phyloP scores from a whole-genome alignment of 2,329 filamentous ascomycete species.

The Colletotrichum neosansevieriae region DNA sequence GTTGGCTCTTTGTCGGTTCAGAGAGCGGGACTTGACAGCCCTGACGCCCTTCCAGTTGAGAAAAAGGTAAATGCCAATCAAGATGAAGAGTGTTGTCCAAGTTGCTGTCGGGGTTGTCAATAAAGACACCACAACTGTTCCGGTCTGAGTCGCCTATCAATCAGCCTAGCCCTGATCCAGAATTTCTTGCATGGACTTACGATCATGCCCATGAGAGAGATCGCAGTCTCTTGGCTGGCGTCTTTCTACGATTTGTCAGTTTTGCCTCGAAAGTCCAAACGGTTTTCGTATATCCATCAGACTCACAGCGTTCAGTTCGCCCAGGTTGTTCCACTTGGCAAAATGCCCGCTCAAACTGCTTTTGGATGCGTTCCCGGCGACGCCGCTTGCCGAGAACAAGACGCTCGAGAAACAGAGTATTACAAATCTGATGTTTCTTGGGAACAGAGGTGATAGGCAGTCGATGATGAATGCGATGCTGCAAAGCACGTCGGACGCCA shows the following conservation, averaged over 20 bases:
- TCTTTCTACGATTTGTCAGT: conserved; percentile 24
- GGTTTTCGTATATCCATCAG: accelerated
- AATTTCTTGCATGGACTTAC: not conserved
- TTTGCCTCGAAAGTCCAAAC: accelerated
- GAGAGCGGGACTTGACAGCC: conserved; percentile 27
- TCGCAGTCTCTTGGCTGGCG: conserved; percentile 35
- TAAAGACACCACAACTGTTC: conserved; percentile 21
- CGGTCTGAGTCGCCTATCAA: not conserved
- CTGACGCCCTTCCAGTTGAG: conserved; percentile 37
- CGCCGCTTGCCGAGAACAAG: conserved; percentile 24
- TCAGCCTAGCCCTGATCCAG: not conserved
- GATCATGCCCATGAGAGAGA: conserved; percentile 36
- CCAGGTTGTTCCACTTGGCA: conserved; percentile 37
- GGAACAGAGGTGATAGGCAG: conserved; percentile 30
- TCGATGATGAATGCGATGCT: conserved; percentile 31
- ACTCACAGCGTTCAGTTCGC: conserved; percentile 34
- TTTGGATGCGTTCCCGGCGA: conserved; percentile 36
- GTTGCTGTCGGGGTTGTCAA: conserved; percentile 15
- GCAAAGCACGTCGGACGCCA: conserved; percentile 25
- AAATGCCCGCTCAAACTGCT: conserved; percentile 38
- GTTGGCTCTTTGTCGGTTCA: conserved; percentile 35
- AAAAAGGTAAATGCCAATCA: conserved; percentile 21
- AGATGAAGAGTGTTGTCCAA: conserved; percentile 16
- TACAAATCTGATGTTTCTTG: conserved; percentile 4
- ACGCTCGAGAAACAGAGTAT: conserved; percentile 30